These are phyloP conservation scores for Salix purpurea DNA, from an alignment of 345 rosid genomes.

Conservation along the genomic window DNA sequence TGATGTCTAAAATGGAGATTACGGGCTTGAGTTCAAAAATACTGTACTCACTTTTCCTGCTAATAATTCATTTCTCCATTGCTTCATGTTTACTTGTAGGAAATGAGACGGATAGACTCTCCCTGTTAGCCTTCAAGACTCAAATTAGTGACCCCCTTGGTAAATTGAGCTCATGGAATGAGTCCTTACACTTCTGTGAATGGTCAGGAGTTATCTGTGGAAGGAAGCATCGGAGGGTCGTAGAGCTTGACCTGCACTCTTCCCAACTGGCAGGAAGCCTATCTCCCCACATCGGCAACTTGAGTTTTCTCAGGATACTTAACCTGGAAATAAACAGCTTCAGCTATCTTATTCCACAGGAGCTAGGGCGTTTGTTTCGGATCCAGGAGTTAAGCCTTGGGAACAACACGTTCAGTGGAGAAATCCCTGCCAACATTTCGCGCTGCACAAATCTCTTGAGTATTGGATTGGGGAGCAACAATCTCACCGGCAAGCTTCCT, in stretches of 20 bases:
- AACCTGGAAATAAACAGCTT: slow-evolving; percentile 19
- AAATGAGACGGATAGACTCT: too few relatives aligned
- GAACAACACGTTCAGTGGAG: slow-evolving; percentile 22
- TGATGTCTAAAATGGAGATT: too few relatives aligned
- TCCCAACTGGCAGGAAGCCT: not conserved
- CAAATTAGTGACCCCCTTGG: too few relatives aligned
- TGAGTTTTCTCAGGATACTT: not conserved
- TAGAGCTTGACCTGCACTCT: not conserved
- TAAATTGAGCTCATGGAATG: too few relatives aligned
- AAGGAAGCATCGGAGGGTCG: not conserved
- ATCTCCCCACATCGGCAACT: not conserved
- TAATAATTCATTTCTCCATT: not conserved
- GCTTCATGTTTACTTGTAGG: not conserved
- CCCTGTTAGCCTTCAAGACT: too few relatives aligned
- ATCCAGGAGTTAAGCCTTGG: slow-evolving; percentile 8
- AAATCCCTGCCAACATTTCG: slow-evolving; percentile 15
- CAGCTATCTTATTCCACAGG: slow-evolving; percentile 17
- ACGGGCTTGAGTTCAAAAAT: too few relatives aligned
- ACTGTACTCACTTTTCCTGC: not conserved
- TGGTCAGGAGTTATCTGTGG: too few relatives aligned
- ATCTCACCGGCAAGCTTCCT: not conserved
- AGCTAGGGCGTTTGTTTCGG: slow-evolving; percentile 25
- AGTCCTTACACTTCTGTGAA: too few relatives aligned
- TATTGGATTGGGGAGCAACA: not conserved
- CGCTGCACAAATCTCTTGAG: not conserved